Conservation (phyloP, 1,284 basidiomycete species). For the Leccinum fuscescens region DNA sequence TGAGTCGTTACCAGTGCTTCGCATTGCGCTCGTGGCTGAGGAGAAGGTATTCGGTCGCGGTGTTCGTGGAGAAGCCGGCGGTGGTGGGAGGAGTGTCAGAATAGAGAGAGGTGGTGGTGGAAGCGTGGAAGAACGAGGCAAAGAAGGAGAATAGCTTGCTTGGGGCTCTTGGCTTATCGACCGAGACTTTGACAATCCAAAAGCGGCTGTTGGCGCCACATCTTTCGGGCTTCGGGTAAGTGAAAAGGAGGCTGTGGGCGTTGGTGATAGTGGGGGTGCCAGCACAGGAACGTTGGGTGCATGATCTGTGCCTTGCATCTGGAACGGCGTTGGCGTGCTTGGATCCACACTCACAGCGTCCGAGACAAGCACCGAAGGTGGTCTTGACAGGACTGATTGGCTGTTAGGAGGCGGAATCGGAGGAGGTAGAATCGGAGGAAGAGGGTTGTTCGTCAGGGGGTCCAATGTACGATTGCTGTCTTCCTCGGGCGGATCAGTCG, state of each 20-base stretch:
- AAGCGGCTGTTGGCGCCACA: background rate
- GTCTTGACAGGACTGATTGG: background rate
- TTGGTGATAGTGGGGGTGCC: conserved; percentile 19
- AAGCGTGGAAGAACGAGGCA: conserved; percentile 11
- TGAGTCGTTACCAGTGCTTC: conserved; percentile 5
- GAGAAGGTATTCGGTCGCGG: conserved; percentile 21
- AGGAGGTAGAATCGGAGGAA: conserved; percentile 14
- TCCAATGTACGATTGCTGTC: conserved; percentile 36
- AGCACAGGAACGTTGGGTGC: conserved; percentile 8
- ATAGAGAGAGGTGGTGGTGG: conserved; percentile 16
- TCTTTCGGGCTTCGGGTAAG: conserved; percentile 10
- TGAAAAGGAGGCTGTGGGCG: conserved; percentile 5
- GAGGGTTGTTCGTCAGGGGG: conserved; percentile 41
- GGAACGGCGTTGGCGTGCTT: background rate
- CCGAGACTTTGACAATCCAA: conserved; percentile 1
- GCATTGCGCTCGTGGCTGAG: conserved; percentile 1
- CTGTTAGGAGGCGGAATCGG: background rate
- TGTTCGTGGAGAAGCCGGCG: conserved; percentile 30
- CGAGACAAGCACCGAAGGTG: background rate
- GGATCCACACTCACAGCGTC: background rate
- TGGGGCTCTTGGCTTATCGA: conserved; percentile 6
- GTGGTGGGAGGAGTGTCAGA: conserved; percentile 33
- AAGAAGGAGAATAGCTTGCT: conserved; percentile 7
- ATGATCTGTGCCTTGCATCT: background rate
- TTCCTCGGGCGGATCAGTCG: conserved; percentile 41